Conservation (phyloP, 2,329 filamentous ascomycete genomes). For the Calonectria hawksworthii region DNA sequence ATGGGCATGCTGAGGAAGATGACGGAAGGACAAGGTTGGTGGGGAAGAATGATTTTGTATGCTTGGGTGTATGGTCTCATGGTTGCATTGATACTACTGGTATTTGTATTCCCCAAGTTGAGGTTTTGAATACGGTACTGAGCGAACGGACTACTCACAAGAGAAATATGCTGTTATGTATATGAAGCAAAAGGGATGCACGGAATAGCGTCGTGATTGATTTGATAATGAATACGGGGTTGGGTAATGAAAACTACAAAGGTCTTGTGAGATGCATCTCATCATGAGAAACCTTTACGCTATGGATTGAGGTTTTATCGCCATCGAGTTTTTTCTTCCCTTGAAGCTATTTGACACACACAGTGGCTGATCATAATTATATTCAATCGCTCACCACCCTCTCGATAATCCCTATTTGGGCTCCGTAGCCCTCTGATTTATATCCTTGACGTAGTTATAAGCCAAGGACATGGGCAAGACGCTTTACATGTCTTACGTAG, state of each 20-base stretch:
- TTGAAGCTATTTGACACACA: neutral
- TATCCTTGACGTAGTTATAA: no score
- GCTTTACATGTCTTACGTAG: neutral
- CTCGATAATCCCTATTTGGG: neutral
- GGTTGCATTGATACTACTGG: constrained; percentile 82
- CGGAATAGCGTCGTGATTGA: constrained; percentile 25
- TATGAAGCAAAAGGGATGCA: constrained; percentile 15
- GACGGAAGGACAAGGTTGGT: constrained; percentile 92
- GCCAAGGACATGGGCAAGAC: neutral
- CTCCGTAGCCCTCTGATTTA: neutral
- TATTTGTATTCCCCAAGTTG: constrained; percentile 90
- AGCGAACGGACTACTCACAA: neutral
- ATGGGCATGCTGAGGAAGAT: constrained; percentile 85
- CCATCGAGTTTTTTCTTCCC: neutral
- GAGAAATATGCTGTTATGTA: neutral
- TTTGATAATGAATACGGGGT: constrained; percentile 5
- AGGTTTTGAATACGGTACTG: constrained; percentile 72
- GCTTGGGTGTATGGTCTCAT: constrained; percentile 86
- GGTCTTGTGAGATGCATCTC: neutral
- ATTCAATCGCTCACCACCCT: neutral
- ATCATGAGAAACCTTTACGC: neutral
- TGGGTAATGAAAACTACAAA: constrained; percentile 2
- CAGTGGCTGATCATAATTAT: neutral
- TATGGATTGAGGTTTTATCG: neutral
- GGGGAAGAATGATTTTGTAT: constrained; percentile 86